Evolutionary conservation across 2,329 filamentous ascomycete genomes (phyloP).

Genomic region (Penicillium expansum): DNA sequence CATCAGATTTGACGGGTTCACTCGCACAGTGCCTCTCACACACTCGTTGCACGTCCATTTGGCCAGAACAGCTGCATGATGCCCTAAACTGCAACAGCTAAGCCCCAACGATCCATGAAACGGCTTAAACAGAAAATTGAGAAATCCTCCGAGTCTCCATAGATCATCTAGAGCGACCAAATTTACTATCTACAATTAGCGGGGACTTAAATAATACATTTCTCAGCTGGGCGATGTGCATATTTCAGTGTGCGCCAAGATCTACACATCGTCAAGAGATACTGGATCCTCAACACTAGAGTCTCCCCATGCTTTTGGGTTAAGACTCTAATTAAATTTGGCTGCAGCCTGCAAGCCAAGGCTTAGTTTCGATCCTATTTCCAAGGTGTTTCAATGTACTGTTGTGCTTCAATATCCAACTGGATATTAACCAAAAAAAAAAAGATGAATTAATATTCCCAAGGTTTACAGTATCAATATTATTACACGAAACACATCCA

Average conservation of each 20-base stretch:
- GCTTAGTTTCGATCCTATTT: conserved; percentile 1
- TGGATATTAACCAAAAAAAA: background rate
- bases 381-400: background rate
- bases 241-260: conserved; percentile 7
- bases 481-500: conserved; percentile 5
- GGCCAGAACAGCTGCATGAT: conserved; percentile 24
- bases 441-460: background rate
- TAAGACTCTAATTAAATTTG: conserved; percentile 9
- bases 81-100: conserved; percentile 31
- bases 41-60: conserved; percentile 26
- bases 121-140: conserved; percentile 3
- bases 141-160: background rate
- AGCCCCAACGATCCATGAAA: conserved; percentile 34
- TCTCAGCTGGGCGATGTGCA: conserved; percentile 9
- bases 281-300: background rate
- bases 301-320: background rate
- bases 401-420: background rate
- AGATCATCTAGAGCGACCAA: conserved; percentile 3
- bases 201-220: background rate
- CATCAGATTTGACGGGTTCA: conserved; percentile 9
- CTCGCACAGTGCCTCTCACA: conserved; percentile 20
- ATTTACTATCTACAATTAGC: background rate
- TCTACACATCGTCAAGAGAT: background rate
- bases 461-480: background rate
- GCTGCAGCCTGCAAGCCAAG: conserved; percentile 8